Percentiles rank a stretch among this genome's conserved stretches.
These are phyloP conservation scores for Vaccinium corymbosum DNA, from an alignment of 148 eudicot species.

Conservation along the genomic window DNA sequence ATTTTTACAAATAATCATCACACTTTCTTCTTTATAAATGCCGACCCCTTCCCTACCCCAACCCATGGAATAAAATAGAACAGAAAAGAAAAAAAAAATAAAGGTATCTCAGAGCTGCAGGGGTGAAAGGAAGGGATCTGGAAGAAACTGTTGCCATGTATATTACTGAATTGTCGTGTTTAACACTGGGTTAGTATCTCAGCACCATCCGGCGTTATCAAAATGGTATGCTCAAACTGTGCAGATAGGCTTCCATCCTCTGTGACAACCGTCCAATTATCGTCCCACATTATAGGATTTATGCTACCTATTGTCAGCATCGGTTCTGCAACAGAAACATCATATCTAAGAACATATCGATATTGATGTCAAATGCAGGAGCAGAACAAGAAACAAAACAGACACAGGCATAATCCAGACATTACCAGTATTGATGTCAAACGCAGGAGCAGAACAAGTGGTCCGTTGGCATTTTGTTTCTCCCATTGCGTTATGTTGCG, in stretches of 20 bases:
- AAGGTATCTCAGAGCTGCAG: not conserved
- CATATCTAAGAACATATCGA: not conserved
- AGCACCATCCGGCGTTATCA: constrained; percentile 73
- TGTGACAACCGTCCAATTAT: constrained; percentile 91
- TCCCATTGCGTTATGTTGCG: not conserved
- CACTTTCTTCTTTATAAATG: not conserved
- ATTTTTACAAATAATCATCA: not conserved
- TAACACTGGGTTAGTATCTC: constrained; percentile 84
- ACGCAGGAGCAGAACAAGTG: not conserved
- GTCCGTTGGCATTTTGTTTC: not conserved
- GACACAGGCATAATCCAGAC: not conserved
- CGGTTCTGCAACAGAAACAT: constrained; percentile 61
- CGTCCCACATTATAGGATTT: constrained; percentile 85
- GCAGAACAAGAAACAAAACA: not conserved
- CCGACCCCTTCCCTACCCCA: not conserved
- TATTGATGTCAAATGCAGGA: not conserved
- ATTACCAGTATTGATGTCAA: not conserved
- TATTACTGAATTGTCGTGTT: not conserved
- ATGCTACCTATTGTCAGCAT: constrained; percentile 89
- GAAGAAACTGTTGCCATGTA: constrained; percentile 1
- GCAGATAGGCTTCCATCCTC: constrained; percentile 94
- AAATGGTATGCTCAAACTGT: constrained; percentile 90
- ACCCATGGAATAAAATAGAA: not conserved
- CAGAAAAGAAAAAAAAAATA: not conserved
- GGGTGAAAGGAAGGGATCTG: no score